Evolutionary conservation across 176 grass and related monocot species (phyloP).

Genomic region (Musa schizocarpa): DNA sequence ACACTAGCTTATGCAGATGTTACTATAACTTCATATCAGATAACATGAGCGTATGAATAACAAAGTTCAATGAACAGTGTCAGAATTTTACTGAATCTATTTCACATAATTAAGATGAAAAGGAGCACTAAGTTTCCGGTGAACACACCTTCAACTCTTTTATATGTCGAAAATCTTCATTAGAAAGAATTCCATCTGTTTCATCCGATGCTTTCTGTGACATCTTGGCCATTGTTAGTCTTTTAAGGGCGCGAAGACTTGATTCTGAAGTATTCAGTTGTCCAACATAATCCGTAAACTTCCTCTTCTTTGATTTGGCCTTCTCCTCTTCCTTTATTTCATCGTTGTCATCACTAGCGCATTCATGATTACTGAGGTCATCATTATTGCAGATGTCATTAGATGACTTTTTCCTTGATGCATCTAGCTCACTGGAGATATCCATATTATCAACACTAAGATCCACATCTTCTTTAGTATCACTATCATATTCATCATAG

Average conservation of each 20-base stretch:
- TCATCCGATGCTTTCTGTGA: conserved; percentile 28
- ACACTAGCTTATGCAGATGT: too few relatives aligned
- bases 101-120: not conserved
- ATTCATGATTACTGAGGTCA: conserved; percentile 23
- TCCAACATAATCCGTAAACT: not conserved
- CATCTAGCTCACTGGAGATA: not conserved
- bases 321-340: conserved; percentile 27
- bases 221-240: conserved; percentile 43
- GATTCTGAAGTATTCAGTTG: conserved; percentile 60
- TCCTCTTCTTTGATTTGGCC: conserved; percentile 53
- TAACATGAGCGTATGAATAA: not conserved
- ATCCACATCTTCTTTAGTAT: not conserved
- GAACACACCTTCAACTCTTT: conserved; percentile 73
- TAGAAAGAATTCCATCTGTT: conserved; percentile 64
- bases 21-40: too few relatives aligned
- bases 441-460: not conserved
- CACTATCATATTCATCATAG: conserved; percentile 33
- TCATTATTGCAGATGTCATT: not conserved
- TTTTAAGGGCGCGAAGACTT: conserved; percentile 81
- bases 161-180: conserved; percentile 84
- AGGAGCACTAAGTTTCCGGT: conserved; percentile 5
- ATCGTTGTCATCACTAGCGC: conserved; percentile 24
- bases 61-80: not conserved
- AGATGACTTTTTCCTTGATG: not conserved
- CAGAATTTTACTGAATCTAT: not conserved